Evolutionary conservation across 768 basidiomycete species (phyloP), one percentile per base, ranked within the genome.

Genomic region (Suillus brevipes): DNA sequence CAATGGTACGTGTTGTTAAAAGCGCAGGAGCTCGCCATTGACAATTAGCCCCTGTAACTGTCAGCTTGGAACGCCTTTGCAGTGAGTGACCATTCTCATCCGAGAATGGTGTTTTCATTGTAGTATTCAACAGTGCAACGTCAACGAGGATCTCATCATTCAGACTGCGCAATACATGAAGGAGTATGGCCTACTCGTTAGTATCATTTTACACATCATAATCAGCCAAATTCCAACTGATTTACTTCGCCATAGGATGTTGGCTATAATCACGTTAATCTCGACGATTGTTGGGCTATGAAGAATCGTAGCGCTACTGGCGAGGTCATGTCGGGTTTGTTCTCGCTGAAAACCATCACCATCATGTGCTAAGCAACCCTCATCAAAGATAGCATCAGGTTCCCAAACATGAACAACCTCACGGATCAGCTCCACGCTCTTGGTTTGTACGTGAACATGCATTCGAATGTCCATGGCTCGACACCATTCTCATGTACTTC

Each of bases 61-160:
- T 31, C 53, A 89, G 88, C 88, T 6, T 89, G 88, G 88, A 89
- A 89, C 69, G 87, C 82, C 6, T 89, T 84, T 64, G 82, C 83
- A 69, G 87, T 87, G 66, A 42, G 80, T 68, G n/a, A 10, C 28
- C 36, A n/a, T 66, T 59, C 57, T 25, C 40, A 49, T 12, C 31
- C 37, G 13, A 4, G 18, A 16, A 34, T 65, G 36, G 28, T 34
- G 37, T 56, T 13, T 57, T 60, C 40, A 61, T 62, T n/a, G 36
- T 53, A 37, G 28, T 59, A 52, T 62, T 16, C 43, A 25, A 9
- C 63, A 87, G 86, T 89, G 87, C 72, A 78, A 84, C 68, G 86
- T 88, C 65, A 79, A 85, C 65, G 85, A 87, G 69, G 78, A 75
- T 1, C 71, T 85, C 16, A 77, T 88, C 14, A 65, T 87, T 1